Evolutionary conservation across 2,329 filamentous ascomycete genomes (phyloP).

Genomic region (Colletotrichum chrysophilum): DNA sequence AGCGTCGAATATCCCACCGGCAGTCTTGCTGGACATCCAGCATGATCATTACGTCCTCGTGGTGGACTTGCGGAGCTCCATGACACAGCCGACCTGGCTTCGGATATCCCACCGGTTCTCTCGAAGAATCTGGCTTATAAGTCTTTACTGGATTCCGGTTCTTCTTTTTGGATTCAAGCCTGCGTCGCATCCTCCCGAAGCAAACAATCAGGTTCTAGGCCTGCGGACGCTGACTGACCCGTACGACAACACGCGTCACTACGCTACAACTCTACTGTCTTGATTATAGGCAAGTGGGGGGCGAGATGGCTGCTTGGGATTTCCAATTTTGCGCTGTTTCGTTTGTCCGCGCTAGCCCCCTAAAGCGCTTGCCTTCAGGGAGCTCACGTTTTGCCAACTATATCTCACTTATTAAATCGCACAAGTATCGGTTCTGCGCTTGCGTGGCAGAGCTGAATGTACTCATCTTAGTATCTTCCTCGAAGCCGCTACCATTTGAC

Average conservation of each 20-base stretch:
- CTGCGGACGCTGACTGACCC: rapidly evolving
- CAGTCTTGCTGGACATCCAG: neutral
- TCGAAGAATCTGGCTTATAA: rapidly evolving
- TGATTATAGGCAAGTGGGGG: neutral
- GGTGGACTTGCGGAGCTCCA: neutral
- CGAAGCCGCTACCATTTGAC: too few relatives aligned
- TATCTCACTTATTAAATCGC: too few relatives aligned
- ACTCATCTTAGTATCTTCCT: too few relatives aligned
- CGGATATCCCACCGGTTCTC: neutral
- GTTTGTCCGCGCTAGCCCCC: neutral
- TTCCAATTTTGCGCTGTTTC: neutral
- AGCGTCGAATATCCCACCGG: neutral
- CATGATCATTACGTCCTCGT: neutral
- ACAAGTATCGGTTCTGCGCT: too few relatives aligned
- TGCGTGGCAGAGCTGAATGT: too few relatives aligned
- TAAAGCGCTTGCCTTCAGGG: too few relatives aligned
- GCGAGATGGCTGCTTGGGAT: neutral
- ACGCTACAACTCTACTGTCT: too few relatives aligned
- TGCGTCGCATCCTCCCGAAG: rapidly evolving
- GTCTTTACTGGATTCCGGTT: neutral
- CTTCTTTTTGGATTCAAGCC: neutral
- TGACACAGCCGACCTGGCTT: rapidly evolving
- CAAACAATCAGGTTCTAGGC: neutral
- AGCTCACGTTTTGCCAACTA: too few relatives aligned
- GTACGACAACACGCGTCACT: neutral